These are phyloP conservation scores for Termitomyces bulborhizus DNA, from an alignment of 768 basidiomycete genomes.

Conservation along the genomic window DNA sequence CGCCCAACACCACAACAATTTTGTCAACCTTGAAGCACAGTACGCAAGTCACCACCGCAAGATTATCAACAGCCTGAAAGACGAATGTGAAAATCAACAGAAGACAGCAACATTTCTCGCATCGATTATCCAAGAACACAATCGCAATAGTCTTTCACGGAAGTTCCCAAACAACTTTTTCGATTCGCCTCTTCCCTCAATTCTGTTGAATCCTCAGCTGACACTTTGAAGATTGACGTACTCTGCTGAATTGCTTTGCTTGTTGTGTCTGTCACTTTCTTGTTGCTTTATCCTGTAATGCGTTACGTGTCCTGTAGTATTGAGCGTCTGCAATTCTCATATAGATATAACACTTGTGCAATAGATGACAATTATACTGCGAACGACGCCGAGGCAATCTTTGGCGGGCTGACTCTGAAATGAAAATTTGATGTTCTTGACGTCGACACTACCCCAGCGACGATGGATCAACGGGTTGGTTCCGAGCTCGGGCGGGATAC, in stretches of 20 bases:
- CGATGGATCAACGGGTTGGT: slow-evolving; percentile 4
- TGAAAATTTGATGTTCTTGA: slow-evolving; percentile 13
- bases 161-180: slow-evolving; percentile 44
- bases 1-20: slow-evolving; percentile 40
- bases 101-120: slow-evolving; percentile 28
- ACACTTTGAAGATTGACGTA: slow-evolving; percentile 6
- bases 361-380: background rate
- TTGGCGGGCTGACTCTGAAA: slow-evolving; percentile 4
- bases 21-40: slow-evolving; percentile 51
- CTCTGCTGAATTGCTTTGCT: background rate
- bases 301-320: background rate
- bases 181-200: slow-evolving; percentile 18
- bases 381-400: too few species aligned
- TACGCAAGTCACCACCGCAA: slow-evolving; percentile 39
- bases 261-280: background rate
- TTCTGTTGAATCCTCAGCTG: slow-evolving; percentile 14
- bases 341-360: background rate
- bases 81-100: slow-evolving; percentile 33
- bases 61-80: slow-evolving; percentile 34
- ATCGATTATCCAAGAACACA: slow-evolving; percentile 39
- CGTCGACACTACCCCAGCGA: slow-evolving; percentile 10
- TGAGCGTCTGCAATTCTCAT: background rate
- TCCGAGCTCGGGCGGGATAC: background rate
- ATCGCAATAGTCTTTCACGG: slow-evolving; percentile 41
- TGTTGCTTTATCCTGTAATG: background rate